Percentiles rank a stretch among this genome's conserved stretches.
phyloP scores from a whole-genome alignment of 192 early-diverging fungal species.

The Lobulomyces angularis region DNA sequence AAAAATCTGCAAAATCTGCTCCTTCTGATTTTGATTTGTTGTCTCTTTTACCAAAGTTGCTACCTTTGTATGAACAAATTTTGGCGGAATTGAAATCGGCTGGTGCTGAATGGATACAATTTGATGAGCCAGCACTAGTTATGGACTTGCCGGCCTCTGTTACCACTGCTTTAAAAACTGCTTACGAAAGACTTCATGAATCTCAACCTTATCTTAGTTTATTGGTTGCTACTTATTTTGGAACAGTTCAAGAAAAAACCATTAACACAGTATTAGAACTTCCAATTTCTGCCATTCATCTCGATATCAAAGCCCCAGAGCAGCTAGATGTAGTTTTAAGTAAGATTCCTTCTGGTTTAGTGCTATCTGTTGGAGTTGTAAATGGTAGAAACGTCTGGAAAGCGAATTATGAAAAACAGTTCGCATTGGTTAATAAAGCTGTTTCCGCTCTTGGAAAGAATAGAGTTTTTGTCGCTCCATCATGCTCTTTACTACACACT shows the following conservation, averaged over 20 bases:
- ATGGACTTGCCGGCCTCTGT: slow-evolving; percentile 42
- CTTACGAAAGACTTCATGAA: slow-evolving; percentile 48
- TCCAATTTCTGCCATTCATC: slow-evolving; percentile 73
- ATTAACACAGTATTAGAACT: slow-evolving; percentile 48
- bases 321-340: slow-evolving; percentile 65
- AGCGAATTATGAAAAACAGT: slow-evolving; percentile 63
- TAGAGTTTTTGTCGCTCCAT: slow-evolving; percentile 72
- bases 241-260: slow-evolving; percentile 62
- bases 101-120: slow-evolving; percentile 73
- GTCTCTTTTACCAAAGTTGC: slow-evolving; percentile 57
- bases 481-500: slow-evolving; percentile 84
- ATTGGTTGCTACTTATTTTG: slow-evolving; percentile 92
- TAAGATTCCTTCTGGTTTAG: slow-evolving; percentile 24
- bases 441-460: slow-evolving; percentile 54
- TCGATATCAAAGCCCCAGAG: slow-evolving; percentile 75
- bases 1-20: slow-evolving; percentile 64
- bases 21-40: slow-evolving; percentile 55
- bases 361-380: slow-evolving; percentile 87
- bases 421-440: slow-evolving; percentile 53
- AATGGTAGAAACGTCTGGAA: slow-evolving; percentile 99
- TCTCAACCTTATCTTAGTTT: slow-evolving; percentile 46
- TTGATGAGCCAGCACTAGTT: slow-evolving; percentile 71
- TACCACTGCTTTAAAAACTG: slow-evolving; percentile 40
- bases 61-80: slow-evolving; percentile 72
- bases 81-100: slow-evolving; percentile 57